Evolutionary conservation across 257 asterid genomes (phyloP).

Genomic region (Solanum ossicruentum): DNA sequence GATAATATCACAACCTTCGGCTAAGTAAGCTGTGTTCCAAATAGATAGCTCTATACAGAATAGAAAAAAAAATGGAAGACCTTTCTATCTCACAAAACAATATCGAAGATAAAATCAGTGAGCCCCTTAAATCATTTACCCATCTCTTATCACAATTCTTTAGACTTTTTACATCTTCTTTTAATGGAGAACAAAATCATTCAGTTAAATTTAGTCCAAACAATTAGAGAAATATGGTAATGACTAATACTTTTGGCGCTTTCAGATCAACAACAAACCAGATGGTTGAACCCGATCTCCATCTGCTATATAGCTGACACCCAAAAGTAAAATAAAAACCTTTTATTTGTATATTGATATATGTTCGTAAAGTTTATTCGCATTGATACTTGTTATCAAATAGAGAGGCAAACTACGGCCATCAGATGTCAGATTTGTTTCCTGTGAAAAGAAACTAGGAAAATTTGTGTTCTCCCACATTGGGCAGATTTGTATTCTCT

Average conservation of each 20-base stretch:
- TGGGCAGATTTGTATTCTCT: background rate
- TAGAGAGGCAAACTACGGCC: background rate
- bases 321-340: background rate
- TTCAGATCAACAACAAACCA: background rate
- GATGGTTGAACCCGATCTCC: background rate
- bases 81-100: background rate
- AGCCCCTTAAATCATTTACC: background rate
- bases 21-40: background rate
- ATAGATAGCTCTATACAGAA: background rate
- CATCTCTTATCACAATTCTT: background rate
- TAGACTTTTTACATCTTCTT: background rate
- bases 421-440: background rate
- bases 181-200: background rate
- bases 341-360: background rate
- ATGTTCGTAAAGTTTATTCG: background rate
- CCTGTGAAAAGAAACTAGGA: background rate
- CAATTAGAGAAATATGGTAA: background rate
- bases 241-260: background rate
- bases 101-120: background rate
- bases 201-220: background rate
- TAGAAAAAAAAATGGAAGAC: background rate
- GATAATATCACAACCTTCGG: constrained; percentile 15
- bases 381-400: background rate
- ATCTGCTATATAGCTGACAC: background rate
- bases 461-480: background rate